These are phyloP conservation scores for Melaleuca alternifolia DNA, from an alignment of 345 rosid genomes.

Conservation along the genomic window DNA sequence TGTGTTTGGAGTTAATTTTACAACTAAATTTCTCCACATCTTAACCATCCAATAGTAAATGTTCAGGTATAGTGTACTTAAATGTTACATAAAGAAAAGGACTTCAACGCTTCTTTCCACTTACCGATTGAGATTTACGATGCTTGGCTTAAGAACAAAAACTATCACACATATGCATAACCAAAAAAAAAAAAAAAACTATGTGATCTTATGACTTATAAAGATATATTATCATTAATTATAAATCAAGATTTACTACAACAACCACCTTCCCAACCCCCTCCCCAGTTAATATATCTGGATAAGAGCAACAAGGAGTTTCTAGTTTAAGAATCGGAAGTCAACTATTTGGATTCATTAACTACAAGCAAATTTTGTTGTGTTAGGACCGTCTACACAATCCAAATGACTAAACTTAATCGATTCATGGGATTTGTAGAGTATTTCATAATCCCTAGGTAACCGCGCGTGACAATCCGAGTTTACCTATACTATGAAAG, in stretches of 20 bases:
- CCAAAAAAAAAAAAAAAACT: neutral
- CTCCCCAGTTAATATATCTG: neutral
- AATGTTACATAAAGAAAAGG: neutral
- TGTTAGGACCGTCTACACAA: neutral
- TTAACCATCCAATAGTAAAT: neutral
- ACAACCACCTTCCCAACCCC: neutral
- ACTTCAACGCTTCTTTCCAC: neutral
- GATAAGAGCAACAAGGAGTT: neutral
- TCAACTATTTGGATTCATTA: neutral
- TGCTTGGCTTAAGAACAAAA: neutral
- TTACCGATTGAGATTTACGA: neutral
- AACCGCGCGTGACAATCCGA: neutral
- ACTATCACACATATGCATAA: neutral
- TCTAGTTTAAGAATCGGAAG: neutral
- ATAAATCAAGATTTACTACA: neutral
- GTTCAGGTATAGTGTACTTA: neutral
- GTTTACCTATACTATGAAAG: neutral
- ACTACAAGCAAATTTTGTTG: fast-evolving
- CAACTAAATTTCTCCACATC: too few species aligned
- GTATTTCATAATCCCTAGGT: neutral
- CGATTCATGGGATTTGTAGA: neutral
- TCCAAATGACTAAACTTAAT: neutral
- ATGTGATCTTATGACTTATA: neutral
- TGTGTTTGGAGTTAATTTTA: too few species aligned
- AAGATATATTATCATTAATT: neutral